Percentiles rank a stretch among this genome's conserved stretches.
phyloP scores from a whole-genome alignment of 2,329 filamentous ascomycete species.

The Aureobasidium melanogenum region DNA sequence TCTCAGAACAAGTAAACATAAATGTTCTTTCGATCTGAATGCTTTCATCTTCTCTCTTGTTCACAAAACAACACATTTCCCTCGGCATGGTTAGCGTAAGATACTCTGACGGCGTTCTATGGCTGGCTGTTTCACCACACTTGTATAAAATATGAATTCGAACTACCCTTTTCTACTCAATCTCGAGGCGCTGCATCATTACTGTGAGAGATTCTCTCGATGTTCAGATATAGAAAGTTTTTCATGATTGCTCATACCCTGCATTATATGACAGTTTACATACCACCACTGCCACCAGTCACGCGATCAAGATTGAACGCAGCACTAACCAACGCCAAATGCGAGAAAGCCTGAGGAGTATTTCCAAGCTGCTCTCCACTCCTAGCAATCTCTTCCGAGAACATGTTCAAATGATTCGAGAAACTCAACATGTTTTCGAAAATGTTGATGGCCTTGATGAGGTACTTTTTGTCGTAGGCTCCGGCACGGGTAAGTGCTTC shows the following conservation, averaged over 20 bases:
- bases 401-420: conserved; percentile 69
- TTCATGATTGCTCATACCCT: not conserved
- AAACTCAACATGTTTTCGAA: conserved; percentile 74
- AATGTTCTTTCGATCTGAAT: not conserved
- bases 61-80: not conserved
- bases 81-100: conserved; percentile 9
- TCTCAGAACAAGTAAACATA: conserved; percentile 20
- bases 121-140: conserved; percentile 1
- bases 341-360: conserved; percentile 70
- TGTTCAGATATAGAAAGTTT: not conserved
- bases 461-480: conserved; percentile 55
- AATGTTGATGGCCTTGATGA: conserved; percentile 51
- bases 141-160: conserved; percentile 9
- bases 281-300: conserved; percentile 2
- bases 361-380: conserved; percentile 72
- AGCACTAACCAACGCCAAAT: conserved; percentile 65
- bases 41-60: conserved; percentile 2
- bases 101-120: conserved; percentile 8
- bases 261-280: not conserved
- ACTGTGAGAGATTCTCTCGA: no score
- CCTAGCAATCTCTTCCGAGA: conserved; percentile 68
- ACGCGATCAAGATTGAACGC: conserved; percentile 63
- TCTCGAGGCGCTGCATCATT: no score
- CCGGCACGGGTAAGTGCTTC: conserved; percentile 59
- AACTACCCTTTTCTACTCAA: not conserved